These are phyloP conservation scores for Aspergillus ibericus DNA, from an alignment of 2,329 filamentous ascomycete genomes.

Conservation along the genomic window DNA sequence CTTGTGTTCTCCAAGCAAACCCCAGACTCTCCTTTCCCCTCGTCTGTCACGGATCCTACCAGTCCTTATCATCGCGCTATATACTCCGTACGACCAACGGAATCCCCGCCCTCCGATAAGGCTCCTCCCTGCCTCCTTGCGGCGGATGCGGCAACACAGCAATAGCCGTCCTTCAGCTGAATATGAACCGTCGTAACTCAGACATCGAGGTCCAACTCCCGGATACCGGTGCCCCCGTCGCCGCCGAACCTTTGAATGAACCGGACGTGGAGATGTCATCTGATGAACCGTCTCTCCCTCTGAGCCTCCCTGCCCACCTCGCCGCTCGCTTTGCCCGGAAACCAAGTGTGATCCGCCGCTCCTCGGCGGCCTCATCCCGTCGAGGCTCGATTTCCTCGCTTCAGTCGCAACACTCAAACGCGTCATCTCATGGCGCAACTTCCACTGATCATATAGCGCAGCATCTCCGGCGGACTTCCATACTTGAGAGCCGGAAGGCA, in stretches of 20 bases:
- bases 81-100: neutral
- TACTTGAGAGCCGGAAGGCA: slow-evolving; percentile 64
- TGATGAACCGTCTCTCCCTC: slow-evolving; percentile 37
- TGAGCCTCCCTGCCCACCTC: slow-evolving; percentile 60
- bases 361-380: slow-evolving; percentile 63
- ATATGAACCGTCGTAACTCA: slow-evolving; percentile 45
- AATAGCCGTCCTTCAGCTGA: slow-evolving; percentile 11
- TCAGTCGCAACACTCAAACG: slow-evolving; percentile 60
- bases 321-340: slow-evolving; percentile 62
- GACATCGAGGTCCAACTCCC: slow-evolving; percentile 44
- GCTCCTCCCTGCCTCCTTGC: slow-evolving; percentile 5
- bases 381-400: slow-evolving; percentile 65
- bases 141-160: slow-evolving; percentile 51
- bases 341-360: slow-evolving; percentile 55
- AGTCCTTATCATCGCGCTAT: neutral
- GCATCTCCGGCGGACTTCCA: slow-evolving; percentile 64
- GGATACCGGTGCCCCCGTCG: slow-evolving; percentile 32
- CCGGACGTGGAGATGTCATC: slow-evolving; percentile 46
- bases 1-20: neutral
- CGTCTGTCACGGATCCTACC: neutral
- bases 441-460: slow-evolving; percentile 63
- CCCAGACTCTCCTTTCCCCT: neutral
- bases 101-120: slow-evolving; percentile 12
- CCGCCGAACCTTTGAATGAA: slow-evolving; percentile 27
- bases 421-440: slow-evolving; percentile 48